Base-by-base conservation (phyloP, 2,329 filamentous ascomycete species). In the Alternaria triticina region DNA sequence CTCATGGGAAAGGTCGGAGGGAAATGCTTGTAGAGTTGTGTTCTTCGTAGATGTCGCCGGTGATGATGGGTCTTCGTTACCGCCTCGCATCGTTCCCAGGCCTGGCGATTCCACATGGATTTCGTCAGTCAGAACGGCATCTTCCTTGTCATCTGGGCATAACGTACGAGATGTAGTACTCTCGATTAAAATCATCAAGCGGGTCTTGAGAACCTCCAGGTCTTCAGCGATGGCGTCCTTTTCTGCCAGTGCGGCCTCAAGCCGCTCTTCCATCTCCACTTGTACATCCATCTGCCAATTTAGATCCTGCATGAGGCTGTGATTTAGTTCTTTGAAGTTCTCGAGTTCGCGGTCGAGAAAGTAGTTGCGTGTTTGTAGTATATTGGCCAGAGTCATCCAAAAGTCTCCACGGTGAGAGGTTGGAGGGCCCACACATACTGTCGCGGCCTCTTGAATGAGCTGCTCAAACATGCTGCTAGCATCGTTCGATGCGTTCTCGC, bases 261-360 rank as follows among this genome's bases (percentile, higher is more conserved):
- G 3, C 46, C 20, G 12, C 7, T 57, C 25, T 36, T 67, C 33
- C 40, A 62, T 23, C 22, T 44, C 59, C 13, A 10, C 61, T 20
- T 47, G 64, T 54, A 43, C 54, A 8, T 56, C 28, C 17, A 64
- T 54, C 22, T 61, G 52, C 65, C 65, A 66, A 2, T 27, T n/a
- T n/a, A 66, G 28, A 36, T 63, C 59, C 15, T 65, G 40, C 0
- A 50, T 44, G 3, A 59, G 33, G 22, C 62, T 67, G 5, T 51
- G 13, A 10, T 59, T 30, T 40, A 61, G 58, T 20, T 68, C 59
- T 2, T 46, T 54, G 23, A 43, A 57, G 3, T 28, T 47, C 12
- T 61, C 52, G 7, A 66, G 23, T 49, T 64, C 54, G 3, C 51
- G 46, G n/a, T 66, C 65, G 9, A 67, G 59, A 45, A 36, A 56